Evolutionary conservation across 331 rosid species (phyloP), one percentile per base, ranked within the genome.

Genomic region (Telfairia occidentalis): DNA sequence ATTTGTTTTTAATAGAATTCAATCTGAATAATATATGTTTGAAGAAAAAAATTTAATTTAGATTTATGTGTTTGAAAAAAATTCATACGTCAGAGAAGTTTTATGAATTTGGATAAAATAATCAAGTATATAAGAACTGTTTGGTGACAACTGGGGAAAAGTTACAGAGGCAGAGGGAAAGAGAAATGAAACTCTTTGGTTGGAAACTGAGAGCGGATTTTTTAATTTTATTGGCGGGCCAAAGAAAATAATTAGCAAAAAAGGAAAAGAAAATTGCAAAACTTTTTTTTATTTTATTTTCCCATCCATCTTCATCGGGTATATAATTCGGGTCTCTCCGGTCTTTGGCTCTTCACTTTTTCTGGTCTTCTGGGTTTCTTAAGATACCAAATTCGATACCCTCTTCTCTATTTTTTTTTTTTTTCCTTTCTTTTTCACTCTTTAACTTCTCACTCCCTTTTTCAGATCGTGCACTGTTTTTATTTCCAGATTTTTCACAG

Each of bases 401-500:
- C 9, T 59, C 38, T 29, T 64, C 28, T 64, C 48, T 12, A 1
- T 45, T 71, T 49, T 30, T 15, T 50, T 49, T 49, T 10, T 26
- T 32, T 32, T 60, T 15, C 8, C 29, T 1, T 30, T 18, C 16
- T 59, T 40, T 50, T 74, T 55, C 66, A 43, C 77, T 8, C 45
- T 24, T 8, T 46, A 43, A 12, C 24, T 28, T 28, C 26, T 26
- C 26, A 45, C 9, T 43, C 60, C n/a, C 45, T 0, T 48, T 28
- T n/a, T 46, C 80, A 67, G 82, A 78, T 78, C 85, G 74, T 4
- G 0, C 11, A 19, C 77, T 34, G 19, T 53, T 29, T 57, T 48
- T 18, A 21, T 48, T 16, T 72, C 9, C 40, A 16, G 46, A 30
- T 23, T 42, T 40, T 35, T 76, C n/a, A 4, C 55, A 16, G 38